A percentile compares a stretch with the other conserved stretches of the same genome.
phyloP scores from a whole-genome alignment of 2,329 filamentous ascomycete species.

The Apiospora sp. region DNA sequence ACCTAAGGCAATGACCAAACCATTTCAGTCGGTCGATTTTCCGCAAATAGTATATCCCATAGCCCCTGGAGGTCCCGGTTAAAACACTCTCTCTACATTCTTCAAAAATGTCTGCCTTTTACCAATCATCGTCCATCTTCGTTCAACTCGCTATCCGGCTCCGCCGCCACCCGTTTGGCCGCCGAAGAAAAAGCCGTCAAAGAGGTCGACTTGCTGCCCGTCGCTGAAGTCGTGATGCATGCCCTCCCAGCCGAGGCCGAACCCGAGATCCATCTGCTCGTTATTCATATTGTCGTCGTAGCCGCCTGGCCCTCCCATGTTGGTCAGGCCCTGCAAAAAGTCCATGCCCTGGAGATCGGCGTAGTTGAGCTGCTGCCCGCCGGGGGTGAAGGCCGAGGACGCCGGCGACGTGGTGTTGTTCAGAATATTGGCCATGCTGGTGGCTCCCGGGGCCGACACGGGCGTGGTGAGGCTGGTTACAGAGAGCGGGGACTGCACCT shows the following conservation, averaged over 20 bases:
- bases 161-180: slow-evolving; percentile 52
- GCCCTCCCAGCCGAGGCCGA: slow-evolving; percentile 70
- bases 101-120: background rate
- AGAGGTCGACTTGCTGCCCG: slow-evolving; percentile 69
- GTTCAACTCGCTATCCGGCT: background rate
- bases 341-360: slow-evolving; percentile 62
- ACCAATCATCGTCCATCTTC: background rate
- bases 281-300: slow-evolving; percentile 38
- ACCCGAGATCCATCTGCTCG: slow-evolving; percentile 70
- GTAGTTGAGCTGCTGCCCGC: slow-evolving; percentile 44
- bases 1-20: background rate
- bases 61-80: background rate
- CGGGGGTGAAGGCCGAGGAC: slow-evolving; percentile 42
- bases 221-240: slow-evolving; percentile 70
- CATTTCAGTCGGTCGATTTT: background rate
- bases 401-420: slow-evolving; percentile 38
- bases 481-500: slow-evolving; percentile 45
- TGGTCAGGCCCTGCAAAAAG: slow-evolving; percentile 57
- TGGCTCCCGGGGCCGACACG: slow-evolving; percentile 32
- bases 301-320: slow-evolving; percentile 36
- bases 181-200: slow-evolving; percentile 78
- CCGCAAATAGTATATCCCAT: background rate
- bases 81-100: background rate
- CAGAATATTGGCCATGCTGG: slow-evolving; percentile 27
- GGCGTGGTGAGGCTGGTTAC: slow-evolving; percentile 46